Percentiles rank a stretch among this genome's conserved stretches.
phyloP scores from a whole-genome alignment of 2,329 filamentous ascomycete genomes.

The Colletotrichum sidae region DNA sequence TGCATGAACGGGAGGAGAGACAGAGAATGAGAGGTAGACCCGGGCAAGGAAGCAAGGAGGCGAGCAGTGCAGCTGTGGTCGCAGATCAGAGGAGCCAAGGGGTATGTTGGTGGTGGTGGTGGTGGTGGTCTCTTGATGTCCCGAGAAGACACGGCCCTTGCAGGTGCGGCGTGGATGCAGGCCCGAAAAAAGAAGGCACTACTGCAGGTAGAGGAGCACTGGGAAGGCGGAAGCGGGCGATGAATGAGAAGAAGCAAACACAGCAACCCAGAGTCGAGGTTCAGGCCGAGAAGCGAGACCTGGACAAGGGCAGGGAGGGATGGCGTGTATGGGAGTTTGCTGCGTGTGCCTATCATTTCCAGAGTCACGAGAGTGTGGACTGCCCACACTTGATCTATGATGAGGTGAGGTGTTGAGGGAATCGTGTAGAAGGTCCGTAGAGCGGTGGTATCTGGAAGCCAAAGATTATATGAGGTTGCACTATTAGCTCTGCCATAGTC shows the following conservation, averaged over 20 bases:
- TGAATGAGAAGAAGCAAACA: slow-evolving; percentile 28
- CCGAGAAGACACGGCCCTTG: slow-evolving; percentile 25
- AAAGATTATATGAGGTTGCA: too few species aligned
- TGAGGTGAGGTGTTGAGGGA: too few species aligned
- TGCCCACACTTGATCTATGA: too few species aligned
- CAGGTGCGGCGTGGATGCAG: slow-evolving; percentile 25
- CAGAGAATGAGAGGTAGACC: slow-evolving; percentile 19
- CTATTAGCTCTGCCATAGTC: too few species aligned
- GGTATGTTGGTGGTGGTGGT: slow-evolving; percentile 7
- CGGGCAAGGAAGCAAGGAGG: slow-evolving; percentile 30
- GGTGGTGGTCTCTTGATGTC: slow-evolving; percentile 1
- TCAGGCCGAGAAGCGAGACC: background rate
- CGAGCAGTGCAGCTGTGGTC: background rate
- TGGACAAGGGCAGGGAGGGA: slow-evolving; percentile 7
- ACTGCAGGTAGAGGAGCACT: slow-evolving; percentile 23
- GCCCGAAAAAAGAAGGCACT: slow-evolving; percentile 17
- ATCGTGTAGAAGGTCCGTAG: too few species aligned
- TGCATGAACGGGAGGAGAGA: slow-evolving; percentile 34
- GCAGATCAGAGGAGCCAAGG: slow-evolving; percentile 12
- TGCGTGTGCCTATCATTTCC: too few species aligned
- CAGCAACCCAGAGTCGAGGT: slow-evolving; percentile 23
- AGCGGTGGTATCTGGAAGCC: too few species aligned
- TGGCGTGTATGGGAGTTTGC: too few species aligned
- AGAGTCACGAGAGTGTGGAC: too few species aligned
- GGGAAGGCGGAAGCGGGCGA: slow-evolving; percentile 14